Percentiles rank a stretch among this genome's conserved stretches.
phyloP scores from a whole-genome alignment of 2,329 filamentous ascomycete genomes.

The Penicillium crustosum region DNA sequence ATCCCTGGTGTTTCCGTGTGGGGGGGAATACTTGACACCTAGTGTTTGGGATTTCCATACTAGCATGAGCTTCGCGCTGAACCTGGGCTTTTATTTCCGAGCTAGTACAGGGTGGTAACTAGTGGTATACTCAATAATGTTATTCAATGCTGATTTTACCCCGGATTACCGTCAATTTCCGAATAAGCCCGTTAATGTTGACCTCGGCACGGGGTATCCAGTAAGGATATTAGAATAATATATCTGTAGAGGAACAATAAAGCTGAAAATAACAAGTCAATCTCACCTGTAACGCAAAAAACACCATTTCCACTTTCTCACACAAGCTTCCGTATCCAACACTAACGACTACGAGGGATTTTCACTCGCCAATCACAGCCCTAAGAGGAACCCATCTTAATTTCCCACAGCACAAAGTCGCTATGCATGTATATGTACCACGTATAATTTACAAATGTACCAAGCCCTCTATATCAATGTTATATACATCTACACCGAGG shows the following conservation, averaged over 20 bases:
- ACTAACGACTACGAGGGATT: constrained; percentile 10
- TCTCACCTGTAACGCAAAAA: constrained; percentile 4
- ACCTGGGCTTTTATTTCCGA: neutral
- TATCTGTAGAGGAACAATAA: neutral
- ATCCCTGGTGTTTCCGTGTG: neutral
- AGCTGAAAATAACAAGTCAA: neutral
- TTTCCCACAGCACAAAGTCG: constrained; percentile 1
- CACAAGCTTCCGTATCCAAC: constrained; percentile 10
- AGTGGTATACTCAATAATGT: neutral
- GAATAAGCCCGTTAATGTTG: neutral
- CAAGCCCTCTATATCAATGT: neutral
- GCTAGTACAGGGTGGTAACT: neutral
- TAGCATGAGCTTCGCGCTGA: constrained; percentile 3
- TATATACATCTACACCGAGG: neutral
- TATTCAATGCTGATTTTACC: constrained; percentile 2
- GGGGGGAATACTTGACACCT: neutral
- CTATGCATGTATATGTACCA: neutral
- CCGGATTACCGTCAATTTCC: constrained; percentile 6
- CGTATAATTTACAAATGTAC: neutral
- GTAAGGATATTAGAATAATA: neutral
- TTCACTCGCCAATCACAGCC: constrained; percentile 9
- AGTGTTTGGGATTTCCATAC: constrained; percentile 2
- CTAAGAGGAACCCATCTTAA: neutral
- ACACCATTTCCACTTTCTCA: constrained; percentile 2
- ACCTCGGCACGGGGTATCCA: neutral